phyloP scores from a whole-genome alignment of 768 basidiomycete species.

The Mycena filopes region DNA sequence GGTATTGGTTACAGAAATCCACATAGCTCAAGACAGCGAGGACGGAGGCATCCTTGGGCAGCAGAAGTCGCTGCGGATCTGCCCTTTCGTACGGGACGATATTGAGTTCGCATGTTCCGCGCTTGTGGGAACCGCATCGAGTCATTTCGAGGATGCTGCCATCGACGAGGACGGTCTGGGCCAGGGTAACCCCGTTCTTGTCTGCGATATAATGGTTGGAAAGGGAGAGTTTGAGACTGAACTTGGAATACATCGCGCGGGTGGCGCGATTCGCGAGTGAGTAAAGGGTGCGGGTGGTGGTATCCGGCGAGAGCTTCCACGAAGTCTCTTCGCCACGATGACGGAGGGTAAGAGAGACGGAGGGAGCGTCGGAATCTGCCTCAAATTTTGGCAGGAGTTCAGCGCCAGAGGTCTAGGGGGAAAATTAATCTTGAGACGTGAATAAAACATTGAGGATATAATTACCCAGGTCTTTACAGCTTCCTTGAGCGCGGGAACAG shows the following conservation, averaged over 20 bases:
- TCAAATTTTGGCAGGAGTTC: conserved; percentile 22
- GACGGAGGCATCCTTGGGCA: conserved; percentile 33
- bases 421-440: not conserved
- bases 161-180: conserved; percentile 20
- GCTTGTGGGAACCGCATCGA: conserved; percentile 18
- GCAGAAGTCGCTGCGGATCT: conserved; percentile 13
- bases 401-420: conserved; percentile 21
- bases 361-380: not conserved
- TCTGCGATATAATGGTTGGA: conserved; percentile 28
- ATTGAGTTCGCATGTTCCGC: conserved; percentile 25
- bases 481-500: conserved; percentile 3
- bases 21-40: conserved; percentile 36
- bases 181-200: conserved; percentile 22
- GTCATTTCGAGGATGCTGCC: conserved; percentile 35
- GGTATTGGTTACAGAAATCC: not conserved
- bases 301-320: conserved; percentile 32
- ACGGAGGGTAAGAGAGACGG: conserved; percentile 24
- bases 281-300: conserved; percentile 36
- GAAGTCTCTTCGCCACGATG: conserved; percentile 20
- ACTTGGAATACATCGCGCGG: conserved; percentile 31
- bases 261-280: conserved; percentile 39
- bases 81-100: conserved; percentile 11
- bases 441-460: not conserved
- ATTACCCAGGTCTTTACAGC: conserved; percentile 34
- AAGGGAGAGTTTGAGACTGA: conserved; percentile 22